Evolutionary conservation across 2,329 filamentous ascomycete species (phyloP).

Genomic region (Ceratocystis ficicola): DNA sequence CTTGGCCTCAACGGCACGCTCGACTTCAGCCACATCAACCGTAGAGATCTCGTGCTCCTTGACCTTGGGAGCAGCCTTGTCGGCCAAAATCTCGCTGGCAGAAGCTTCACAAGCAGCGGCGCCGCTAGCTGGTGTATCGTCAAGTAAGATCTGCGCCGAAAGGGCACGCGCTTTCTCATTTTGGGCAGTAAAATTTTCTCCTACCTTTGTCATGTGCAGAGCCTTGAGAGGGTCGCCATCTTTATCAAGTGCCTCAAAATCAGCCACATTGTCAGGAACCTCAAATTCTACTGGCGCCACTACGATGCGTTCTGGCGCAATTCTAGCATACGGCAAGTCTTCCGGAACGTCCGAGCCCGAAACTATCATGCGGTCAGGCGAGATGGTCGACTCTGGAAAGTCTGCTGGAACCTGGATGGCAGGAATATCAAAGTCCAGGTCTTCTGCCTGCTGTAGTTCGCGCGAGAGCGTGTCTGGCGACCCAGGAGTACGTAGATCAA

Average conservation of each 20-base stretch:
- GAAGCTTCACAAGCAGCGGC: background rate
- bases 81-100: background rate
- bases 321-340: conserved; percentile 1
- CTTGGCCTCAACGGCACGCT: background rate
- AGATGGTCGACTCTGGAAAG: background rate
- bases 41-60: background rate
- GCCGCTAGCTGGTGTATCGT: background rate
- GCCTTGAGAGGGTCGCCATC: background rate
- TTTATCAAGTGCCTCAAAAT: conserved; percentile 5
- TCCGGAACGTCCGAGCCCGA: background rate
- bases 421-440: background rate
- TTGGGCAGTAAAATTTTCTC: background rate
- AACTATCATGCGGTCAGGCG: conserved; percentile 13
- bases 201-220: background rate
- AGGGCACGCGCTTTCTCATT: background rate
- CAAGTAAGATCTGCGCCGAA: background rate
- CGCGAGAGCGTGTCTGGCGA: conserved; percentile 1
- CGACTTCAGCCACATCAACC: background rate
- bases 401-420: background rate
- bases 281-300: background rate
- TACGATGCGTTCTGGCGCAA: conserved; percentile 5
- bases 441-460: background rate
- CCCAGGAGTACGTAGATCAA: background rate
- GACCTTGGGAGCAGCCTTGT: background rate
- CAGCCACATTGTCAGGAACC: conserved; percentile 10